Base-by-base conservation (phyloP, 768 basidiomycete species). In the Podaxis sp. region DNA sequence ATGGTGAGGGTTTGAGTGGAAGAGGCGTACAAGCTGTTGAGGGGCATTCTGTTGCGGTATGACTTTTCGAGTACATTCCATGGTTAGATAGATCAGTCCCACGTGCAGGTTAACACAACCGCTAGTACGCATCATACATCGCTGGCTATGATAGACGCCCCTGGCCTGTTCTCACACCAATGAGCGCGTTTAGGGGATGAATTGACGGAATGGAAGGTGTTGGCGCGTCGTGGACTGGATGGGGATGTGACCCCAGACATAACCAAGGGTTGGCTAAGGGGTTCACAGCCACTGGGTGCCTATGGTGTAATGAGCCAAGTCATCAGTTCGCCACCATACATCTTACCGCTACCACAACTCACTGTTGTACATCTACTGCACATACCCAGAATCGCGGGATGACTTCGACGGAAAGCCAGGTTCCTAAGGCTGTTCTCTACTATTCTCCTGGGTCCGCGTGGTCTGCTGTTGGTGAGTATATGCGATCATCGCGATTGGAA, bases 401-500 rank as follows among this genome's bases (percentile, higher is more conserved):
- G 57, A 8, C 57, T n/a, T 50, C 47, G 33, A 24, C 17, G 25
- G 56, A 74, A 57, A 56, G 65, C 53, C 65, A 47, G 19, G 36
- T 88, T 55, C 86, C 88, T 57, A 94, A 93, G 75, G 93, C 93
- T n/a, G 85, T 90, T 43, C 78, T 95, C 1, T 95, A 94, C 75
- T 87, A 87, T 73, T 82, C 74, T 59, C 79, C 82, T 4, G 58
- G 68, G 2, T 87, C 86, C 3, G 74, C 85, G 57, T 91, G 89
- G 90, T 86, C 84, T 38, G 79, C 84, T 54, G 85, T 81, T 52
- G 82, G 88, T 89, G 64, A 69, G 82, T 72, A 5, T n/a, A 36
- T 40, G 9, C 36, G 36, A 25, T 33, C 27, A 8, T 46, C 25
- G 0, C 17, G 15, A 22, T 12, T 51, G 49, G 27, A 22, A 29